Evolutionary conservation across 2,329 filamentous ascomycete species (phyloP).

Genomic region (Hymenoscyphus albidus): DNA sequence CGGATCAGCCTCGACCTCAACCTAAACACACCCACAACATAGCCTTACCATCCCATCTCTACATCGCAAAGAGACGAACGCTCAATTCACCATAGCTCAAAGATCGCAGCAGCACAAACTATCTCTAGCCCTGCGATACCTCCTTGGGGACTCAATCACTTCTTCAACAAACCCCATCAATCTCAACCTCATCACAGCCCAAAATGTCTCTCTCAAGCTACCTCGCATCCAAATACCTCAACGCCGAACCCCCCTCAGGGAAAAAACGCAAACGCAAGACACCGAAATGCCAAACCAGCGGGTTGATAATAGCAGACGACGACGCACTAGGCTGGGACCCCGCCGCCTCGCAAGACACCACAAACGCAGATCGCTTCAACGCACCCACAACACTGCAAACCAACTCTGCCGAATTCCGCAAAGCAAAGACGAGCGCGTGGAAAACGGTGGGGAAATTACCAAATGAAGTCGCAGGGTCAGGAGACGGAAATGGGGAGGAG

Average conservation of each 20-base stretch:
- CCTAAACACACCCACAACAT: background rate
- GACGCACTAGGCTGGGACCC: constrained; percentile 43
- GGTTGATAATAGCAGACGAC: constrained; percentile 63
- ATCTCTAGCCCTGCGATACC: too few relatives aligned
- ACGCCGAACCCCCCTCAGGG: constrained; percentile 52
- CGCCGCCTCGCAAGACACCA: constrained; percentile 43
- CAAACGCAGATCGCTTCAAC: constrained; percentile 49
- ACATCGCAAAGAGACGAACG: too few relatives aligned
- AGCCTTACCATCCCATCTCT: background rate
- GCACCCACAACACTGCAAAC: constrained; percentile 48
- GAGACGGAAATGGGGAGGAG: constrained; percentile 40
- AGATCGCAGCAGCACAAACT: too few relatives aligned
- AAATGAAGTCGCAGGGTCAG: constrained; percentile 28
- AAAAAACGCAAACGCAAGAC: constrained; percentile 63
- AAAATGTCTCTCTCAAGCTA: constrained; percentile 71
- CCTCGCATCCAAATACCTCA: constrained; percentile 87
- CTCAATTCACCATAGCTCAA: too few relatives aligned
- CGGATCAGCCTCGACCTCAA: background rate
- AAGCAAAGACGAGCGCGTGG: constrained; percentile 76
- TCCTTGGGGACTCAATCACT: too few relatives aligned
- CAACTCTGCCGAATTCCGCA: constrained; percentile 59
- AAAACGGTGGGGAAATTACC: constrained; percentile 57
- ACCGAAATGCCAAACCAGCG: constrained; percentile 49
- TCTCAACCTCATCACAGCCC: background rate
- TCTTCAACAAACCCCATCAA: too few relatives aligned